Evolutionary conservation across 164 flowering plant genomes (phyloP).

Genomic region (Umbilicus rupestris): DNA sequence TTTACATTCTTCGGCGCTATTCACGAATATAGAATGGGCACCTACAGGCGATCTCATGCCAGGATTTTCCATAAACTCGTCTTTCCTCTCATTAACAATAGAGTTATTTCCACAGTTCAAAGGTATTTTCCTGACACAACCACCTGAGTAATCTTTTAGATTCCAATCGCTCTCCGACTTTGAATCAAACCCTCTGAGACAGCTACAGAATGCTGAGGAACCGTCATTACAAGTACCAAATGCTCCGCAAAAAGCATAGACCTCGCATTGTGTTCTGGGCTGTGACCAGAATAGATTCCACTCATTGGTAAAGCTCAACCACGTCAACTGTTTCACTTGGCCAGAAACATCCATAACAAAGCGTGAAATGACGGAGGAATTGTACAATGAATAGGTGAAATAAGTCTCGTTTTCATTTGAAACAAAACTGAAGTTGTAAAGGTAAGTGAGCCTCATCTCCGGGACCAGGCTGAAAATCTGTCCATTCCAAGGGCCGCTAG

Average conservation of each 20-base stretch:
- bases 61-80: slow-evolving; percentile 9
- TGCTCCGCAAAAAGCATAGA: slow-evolving; percentile 16
- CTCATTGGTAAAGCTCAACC: slow-evolving; percentile 9
- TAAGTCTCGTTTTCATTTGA: slow-evolving; percentile 15
- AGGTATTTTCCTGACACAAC: slow-evolving; percentile 13
- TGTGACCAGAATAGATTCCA: slow-evolving; percentile 18
- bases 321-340: slow-evolving; percentile 10
- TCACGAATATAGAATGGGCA: neutral
- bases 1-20: slow-evolving; percentile 12
- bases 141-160: neutral
- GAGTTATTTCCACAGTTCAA: slow-evolving; percentile 10
- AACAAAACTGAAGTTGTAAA: slow-evolving; percentile 12
- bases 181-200: slow-evolving; percentile 21
- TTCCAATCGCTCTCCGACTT: slow-evolving; percentile 11
- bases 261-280: slow-evolving; percentile 16
- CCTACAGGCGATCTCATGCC: slow-evolving; percentile 1
- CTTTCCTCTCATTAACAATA: neutral
- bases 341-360: slow-evolving; percentile 14
- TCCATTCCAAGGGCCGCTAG: slow-evolving; percentile 20
- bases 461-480: slow-evolving; percentile 12
- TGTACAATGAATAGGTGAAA: slow-evolving; percentile 10
- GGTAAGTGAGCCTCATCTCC: slow-evolving; percentile 12
- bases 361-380: slow-evolving; percentile 7
- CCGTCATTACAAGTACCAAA: slow-evolving; percentile 13
- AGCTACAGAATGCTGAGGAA: slow-evolving; percentile 6